Base-by-base conservation (phyloP, 2,329 filamentous ascomycete genomes). In the Fonsecaea erecta region DNA sequence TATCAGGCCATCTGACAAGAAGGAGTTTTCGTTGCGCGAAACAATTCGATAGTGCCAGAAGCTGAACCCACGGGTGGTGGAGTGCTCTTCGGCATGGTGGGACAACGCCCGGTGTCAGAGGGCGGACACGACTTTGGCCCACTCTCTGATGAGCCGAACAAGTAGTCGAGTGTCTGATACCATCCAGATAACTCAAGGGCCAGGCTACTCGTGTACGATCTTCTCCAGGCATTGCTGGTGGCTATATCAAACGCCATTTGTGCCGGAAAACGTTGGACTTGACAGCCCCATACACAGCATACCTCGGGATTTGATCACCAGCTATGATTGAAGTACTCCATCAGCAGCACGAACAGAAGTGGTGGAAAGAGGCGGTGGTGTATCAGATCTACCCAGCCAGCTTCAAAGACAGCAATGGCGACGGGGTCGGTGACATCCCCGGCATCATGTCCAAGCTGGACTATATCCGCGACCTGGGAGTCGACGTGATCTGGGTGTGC, bases 401-500 rank as follows among this genome's bases (percentile, higher is more conserved):
- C 28, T 88, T 87, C 77, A 82, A 85, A 67, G 81, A 84, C 72
- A 82, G 81, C 67, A 85, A 87, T 63, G 81, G 81, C 40, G 83
- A 86, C 71, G 86, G 88, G 58, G 80, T 86, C 69, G 87, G 88
- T 11, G 85, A 89, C 68, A 77, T 91, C 18, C 82, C 80, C 6
- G 88, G 88, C n/a, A 86, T 90, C 63, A 83, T 84, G 11, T 83
- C 83, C 48, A 86, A 87, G 67, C 78, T 90, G 0, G 81, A 86
- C 70, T 89, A 90, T 73, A 80, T 90, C 43, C 79, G 85, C 72
- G 76, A 78, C 1, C 76, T 91, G 0, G 88, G 88, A 0, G 79
- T 88, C 9, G 84, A 90, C 71, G 82, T 87, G 6, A 79, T 92
- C 55, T 91, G 89, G 89, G 76, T 88, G 0, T 89, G 84, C 52